A percentile compares a stretch with the other conserved stretches of the same genome.
Conservation (phyloP, 441 rosid genomes). For the Hypseocharis bilobata region DNA sequence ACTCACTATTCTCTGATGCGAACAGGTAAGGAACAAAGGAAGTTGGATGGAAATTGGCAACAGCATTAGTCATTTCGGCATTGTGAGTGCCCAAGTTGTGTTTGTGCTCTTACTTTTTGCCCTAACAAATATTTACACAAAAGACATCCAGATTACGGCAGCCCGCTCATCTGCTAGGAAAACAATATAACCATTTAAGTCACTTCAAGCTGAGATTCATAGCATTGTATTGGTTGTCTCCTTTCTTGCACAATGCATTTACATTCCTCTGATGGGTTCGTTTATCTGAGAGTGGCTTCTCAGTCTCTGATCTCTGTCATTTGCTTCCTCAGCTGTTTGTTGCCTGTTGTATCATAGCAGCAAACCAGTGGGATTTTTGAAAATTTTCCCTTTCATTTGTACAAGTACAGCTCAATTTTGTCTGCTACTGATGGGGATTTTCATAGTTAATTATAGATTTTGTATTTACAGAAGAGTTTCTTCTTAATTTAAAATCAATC, state of each 20-base stretch:
- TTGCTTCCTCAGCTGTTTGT: background rate
- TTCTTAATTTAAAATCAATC: no score
- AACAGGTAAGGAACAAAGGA: conserved; percentile 81
- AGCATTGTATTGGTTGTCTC: background rate
- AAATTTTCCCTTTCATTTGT: background rate
- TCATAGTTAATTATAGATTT: background rate
- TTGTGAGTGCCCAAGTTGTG: conserved; percentile 90
- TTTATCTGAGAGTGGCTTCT: background rate
- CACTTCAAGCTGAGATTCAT: background rate
- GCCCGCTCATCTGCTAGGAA: conserved; percentile 38
- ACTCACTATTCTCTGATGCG: background rate
- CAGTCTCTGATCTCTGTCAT: background rate
- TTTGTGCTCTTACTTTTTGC: conserved; percentile 80
- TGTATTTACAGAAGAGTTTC: background rate
- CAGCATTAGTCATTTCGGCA: conserved; percentile 92
- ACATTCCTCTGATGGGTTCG: background rate
- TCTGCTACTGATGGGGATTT: background rate
- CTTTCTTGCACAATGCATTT: background rate
- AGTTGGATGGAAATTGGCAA: conserved; percentile 99
- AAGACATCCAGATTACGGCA: conserved; percentile 45
- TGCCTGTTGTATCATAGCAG: no score
- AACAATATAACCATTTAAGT: conserved; percentile 37
- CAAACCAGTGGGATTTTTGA: conserved; percentile 10
- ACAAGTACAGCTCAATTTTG: background rate
- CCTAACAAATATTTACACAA: conserved; percentile 71